Base-by-base conservation (phyloP, 2,329 filamentous ascomycete genomes). In the Clonostachys sp. region DNA sequence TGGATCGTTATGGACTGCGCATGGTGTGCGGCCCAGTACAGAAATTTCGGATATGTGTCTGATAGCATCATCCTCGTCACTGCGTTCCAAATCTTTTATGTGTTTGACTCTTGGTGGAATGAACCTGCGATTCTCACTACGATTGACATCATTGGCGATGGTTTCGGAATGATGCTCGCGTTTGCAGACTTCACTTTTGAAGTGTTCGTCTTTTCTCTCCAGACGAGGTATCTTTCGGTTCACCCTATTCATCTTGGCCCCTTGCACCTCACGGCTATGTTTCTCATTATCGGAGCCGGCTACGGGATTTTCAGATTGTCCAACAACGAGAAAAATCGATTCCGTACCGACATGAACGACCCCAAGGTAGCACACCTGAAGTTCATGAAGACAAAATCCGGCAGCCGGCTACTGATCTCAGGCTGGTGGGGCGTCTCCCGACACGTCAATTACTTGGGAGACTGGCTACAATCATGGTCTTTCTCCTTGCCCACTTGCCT, bases 171-270 rank as follows among this genome's bases (percentile, higher is more conserved):
- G 72, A 97, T 97, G 92, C 78, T 97, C 34, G 77, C 89, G 3
- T 96, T 96, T 62, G 92, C 91, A 48, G 92, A 97, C 59, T 76
- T 96, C 6, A 88, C 87, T 51, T 97, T 92, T 92, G 80, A 96
- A 3, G 92, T 92, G 1, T 95, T 95, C 64, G 77, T 89, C 49
- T 97, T 96, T 75, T 87, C 83, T 16, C 74, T 89, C 35, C 91
- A 95, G 67, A 83, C 86, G 8, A 84, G 89, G 41, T 97, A 96
- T 65, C 82, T 97, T 6, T 80, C 91, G 1, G 77, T 87, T 12
- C 87, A 95, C 66, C 92, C 92, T 0, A 72, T 91, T 13, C 76
- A 84, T n/a, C 83, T 97, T 6, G 91, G 91, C 2, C 71, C 80
- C 35, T 58, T 72, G 13, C 88, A 87, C 12, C 73, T 89, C 13